Evolutionary conservation across 805 yeast species (phyloP).

Genomic region (Wickerhamomyces xylosicus): DNA sequence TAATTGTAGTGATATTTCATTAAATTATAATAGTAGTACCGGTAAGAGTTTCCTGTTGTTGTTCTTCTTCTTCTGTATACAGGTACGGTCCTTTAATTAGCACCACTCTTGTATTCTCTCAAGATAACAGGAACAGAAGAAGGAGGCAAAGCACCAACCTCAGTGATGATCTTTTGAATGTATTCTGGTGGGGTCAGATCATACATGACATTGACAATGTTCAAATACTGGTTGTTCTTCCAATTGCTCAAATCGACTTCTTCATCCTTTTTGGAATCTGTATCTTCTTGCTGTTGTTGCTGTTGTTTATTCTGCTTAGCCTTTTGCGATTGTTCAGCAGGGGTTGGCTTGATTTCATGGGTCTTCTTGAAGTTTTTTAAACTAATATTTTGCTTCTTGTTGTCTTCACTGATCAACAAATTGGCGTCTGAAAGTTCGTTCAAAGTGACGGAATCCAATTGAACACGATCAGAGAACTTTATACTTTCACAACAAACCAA

Average conservation of each 20-base stretch:
- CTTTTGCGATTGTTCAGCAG: constrained; percentile 11
- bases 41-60: neutral
- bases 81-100: too few species aligned
- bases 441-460: constrained; percentile 88
- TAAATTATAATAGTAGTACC: too few species aligned
- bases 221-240: constrained; percentile 52
- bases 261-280: constrained; percentile 22
- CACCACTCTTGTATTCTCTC: constrained; percentile 64
- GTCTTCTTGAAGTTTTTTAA: constrained; percentile 51
- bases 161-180: constrained; percentile 91
- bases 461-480: constrained; percentile 91
- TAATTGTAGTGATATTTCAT: too few species aligned
- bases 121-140: constrained; percentile 96
- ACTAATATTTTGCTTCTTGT: constrained; percentile 32
- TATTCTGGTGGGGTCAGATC: constrained; percentile 92
- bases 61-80: too few species aligned
- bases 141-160: constrained; percentile 93
- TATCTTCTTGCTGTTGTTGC: constrained; percentile 16
- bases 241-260: constrained; percentile 43
- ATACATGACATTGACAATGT: constrained; percentile 76
- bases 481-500: constrained; percentile 91
- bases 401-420: constrained; percentile 43
- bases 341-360: constrained; percentile 14
- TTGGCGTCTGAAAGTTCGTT: constrained; percentile 84
- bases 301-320: constrained; percentile 13